These are phyloP conservation scores for Trichaptum fuscoviolaceum DNA, from an alignment of 768 basidiomycete species.

Conservation along the genomic window DNA sequence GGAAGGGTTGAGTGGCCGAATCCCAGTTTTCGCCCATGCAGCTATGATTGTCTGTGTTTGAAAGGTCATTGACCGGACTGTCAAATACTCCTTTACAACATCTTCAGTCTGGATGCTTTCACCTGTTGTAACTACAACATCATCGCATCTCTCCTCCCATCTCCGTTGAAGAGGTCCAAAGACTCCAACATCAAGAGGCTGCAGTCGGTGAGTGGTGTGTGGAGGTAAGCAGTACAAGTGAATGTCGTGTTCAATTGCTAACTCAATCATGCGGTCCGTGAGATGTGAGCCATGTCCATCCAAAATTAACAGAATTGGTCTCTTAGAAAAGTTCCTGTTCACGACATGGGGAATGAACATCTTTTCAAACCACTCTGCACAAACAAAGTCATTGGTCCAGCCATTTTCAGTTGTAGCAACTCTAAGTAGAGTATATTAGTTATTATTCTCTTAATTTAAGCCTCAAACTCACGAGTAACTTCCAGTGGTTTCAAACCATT, in stretches of 20 bases:
- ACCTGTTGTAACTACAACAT: constrained; percentile 16
- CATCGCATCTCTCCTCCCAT: constrained; percentile 26
- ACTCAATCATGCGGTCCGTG: constrained; percentile 18
- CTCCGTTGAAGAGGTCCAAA: constrained; percentile 20
- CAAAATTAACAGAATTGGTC: constrained; percentile 34
- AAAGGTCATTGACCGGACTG: constrained; percentile 9
- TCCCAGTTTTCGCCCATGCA: too few species aligned
- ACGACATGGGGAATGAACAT: constrained; percentile 33
- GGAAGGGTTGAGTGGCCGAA: too few species aligned
- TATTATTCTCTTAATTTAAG: too few species aligned
- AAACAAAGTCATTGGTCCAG: constrained; percentile 35
- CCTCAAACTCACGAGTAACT: constrained; percentile 13
- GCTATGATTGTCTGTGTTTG: too few species aligned
- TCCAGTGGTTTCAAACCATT: constrained; percentile 20
- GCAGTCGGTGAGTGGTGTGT: constrained; percentile 37
- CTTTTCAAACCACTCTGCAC: constrained; percentile 33
- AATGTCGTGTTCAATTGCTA: constrained; percentile 26
- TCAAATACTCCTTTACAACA: constrained; percentile 28
- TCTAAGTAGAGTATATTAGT: constrained; percentile 16
- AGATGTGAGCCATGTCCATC: constrained; percentile 42
- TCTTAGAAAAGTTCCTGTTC: constrained; percentile 20
- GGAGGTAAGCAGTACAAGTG: constrained; percentile 31
- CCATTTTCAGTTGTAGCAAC: constrained; percentile 32
- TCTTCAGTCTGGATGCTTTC: constrained; percentile 20
- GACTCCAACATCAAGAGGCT: constrained; percentile 38